Evolutionary conservation across 192 early-diverging fungal genomes (phyloP).

Genomic region (Coemansia brasiliensis): DNA sequence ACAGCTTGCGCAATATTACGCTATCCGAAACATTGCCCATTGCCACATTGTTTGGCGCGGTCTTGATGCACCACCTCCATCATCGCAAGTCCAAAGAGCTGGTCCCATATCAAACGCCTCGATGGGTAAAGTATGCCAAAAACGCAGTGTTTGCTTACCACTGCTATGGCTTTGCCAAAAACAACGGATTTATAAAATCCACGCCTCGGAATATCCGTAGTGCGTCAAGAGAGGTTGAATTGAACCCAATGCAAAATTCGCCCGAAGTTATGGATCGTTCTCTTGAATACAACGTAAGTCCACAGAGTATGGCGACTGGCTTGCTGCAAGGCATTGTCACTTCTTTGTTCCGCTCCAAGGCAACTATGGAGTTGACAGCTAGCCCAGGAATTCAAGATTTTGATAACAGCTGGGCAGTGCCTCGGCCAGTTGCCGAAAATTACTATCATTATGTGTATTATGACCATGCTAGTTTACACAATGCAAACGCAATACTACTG

Average conservation of each 20-base stretch:
- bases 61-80: slow-evolving; percentile 25
- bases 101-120: slow-evolving; percentile 33
- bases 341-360: background rate
- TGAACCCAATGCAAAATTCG: too few relatives aligned
- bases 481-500: slow-evolving; percentile 14
- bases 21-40: slow-evolving; percentile 23
- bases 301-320: background rate
- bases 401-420: slow-evolving; percentile 25
- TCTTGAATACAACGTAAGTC: too few relatives aligned
- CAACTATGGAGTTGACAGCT: background rate
- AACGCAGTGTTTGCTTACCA: slow-evolving; percentile 29
- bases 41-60: slow-evolving; percentile 23
- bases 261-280: too few relatives aligned
- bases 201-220: background rate
- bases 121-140: slow-evolving; percentile 34
- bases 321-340: background rate
- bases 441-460: background rate
- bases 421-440: slow-evolving; percentile 8
- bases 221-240: too few relatives aligned
- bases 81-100: slow-evolving; percentile 17
- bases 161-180: slow-evolving; percentile 25
- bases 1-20: slow-evolving; percentile 20
- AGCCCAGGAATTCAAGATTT: background rate
- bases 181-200: slow-evolving; percentile 6
- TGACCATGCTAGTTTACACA: background rate